Percentiles rank a stretch among this genome's conserved stretches.
Conservation (phyloP, 225 moss, liverwort and hornwort genomes). For the Physcomitrium patens region DNA sequence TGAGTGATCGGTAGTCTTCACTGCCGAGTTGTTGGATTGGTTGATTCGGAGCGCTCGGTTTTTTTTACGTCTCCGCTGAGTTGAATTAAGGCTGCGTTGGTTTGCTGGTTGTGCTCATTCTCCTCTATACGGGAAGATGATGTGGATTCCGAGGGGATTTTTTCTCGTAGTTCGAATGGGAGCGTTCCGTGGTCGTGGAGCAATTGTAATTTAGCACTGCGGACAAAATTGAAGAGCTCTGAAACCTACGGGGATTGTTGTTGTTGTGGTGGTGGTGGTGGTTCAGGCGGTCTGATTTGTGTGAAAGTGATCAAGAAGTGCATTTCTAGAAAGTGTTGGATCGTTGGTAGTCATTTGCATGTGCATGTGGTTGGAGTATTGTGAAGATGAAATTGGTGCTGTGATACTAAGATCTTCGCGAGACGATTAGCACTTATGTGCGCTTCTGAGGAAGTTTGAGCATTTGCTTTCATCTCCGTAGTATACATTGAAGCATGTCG, state of each 20-base stretch:
- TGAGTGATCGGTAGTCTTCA: neutral
- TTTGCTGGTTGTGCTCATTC: slow-evolving; percentile 12
- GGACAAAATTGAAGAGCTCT: neutral
- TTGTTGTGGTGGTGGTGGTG: neutral
- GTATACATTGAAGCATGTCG: slow-evolving; percentile 38
- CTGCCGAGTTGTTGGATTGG: neutral
- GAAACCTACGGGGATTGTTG: neutral
- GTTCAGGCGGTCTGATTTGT: neutral
- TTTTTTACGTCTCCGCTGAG: neutral
- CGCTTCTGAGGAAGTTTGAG: neutral
- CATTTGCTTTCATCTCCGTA: too few species aligned
- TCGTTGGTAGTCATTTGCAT: too few species aligned
- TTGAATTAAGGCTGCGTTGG: neutral
- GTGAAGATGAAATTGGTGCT: neutral
- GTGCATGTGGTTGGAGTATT: neutral
- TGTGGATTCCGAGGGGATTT: neutral
- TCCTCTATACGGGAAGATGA: neutral
- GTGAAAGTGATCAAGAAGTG: slow-evolving; percentile 15
- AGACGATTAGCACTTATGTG: slow-evolving; percentile 1
- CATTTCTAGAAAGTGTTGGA: too few species aligned
- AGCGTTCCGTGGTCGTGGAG: neutral
- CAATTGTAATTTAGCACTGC: neutral
- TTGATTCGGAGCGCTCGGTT: too few species aligned
- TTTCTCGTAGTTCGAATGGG: neutral
- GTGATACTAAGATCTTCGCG: too few species aligned